A percentile compares a stretch with the other conserved stretches of the same genome.
phyloP scores from a whole-genome alignment of 176 grass and related monocot genomes.

The Stipa capillata region DNA sequence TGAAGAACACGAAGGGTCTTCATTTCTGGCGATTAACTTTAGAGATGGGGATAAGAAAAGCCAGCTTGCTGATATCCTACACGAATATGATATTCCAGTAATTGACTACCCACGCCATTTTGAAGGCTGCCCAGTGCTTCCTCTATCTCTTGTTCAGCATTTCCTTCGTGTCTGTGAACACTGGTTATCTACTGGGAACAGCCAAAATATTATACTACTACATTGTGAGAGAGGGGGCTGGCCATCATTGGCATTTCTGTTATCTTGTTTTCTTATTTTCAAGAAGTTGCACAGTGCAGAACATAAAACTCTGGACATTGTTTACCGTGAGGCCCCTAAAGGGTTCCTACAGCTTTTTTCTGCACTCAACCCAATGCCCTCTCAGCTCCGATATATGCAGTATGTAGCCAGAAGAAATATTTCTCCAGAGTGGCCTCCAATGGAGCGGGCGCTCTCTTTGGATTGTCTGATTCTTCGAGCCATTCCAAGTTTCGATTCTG shows the following conservation, averaged over 20 bases:
- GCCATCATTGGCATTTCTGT: slow-evolving; percentile 90
- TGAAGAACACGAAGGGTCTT: slow-evolving; percentile 75
- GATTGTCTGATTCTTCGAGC: slow-evolving; percentile 96
- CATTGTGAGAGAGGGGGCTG: slow-evolving; percentile 96
- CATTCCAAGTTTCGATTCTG: slow-evolving; percentile 81
- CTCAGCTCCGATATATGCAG: slow-evolving; percentile 88
- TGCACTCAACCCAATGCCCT: slow-evolving; percentile 87
- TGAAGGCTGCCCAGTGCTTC: slow-evolving; percentile 91
- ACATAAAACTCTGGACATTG: slow-evolving; percentile 81
- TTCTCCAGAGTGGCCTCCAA: slow-evolving; percentile 80
- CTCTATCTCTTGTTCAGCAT: slow-evolving; percentile 83
- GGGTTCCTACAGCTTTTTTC: slow-evolving; percentile 91
- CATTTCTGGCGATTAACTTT: slow-evolving; percentile 91
- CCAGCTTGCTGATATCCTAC: slow-evolving; percentile 70
- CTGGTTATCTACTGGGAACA: slow-evolving; percentile 67
- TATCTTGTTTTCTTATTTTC: slow-evolving; percentile 82
- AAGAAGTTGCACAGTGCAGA: slow-evolving; percentile 75
- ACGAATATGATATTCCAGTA: slow-evolving; percentile 62
- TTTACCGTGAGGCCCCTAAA: slow-evolving; percentile 91
- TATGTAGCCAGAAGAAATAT: slow-evolving; percentile 97
- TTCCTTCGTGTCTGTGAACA: slow-evolving; percentile 75
- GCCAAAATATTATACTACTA: slow-evolving; percentile 80
- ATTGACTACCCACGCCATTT: slow-evolving; percentile 95
- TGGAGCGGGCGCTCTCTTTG: slow-evolving; percentile 81
- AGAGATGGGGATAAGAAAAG: slow-evolving; percentile 92